These are phyloP conservation scores for Tetrapyrgos nigripes DNA, from an alignment of 1,284 basidiomycete species.

Conservation along the genomic window DNA sequence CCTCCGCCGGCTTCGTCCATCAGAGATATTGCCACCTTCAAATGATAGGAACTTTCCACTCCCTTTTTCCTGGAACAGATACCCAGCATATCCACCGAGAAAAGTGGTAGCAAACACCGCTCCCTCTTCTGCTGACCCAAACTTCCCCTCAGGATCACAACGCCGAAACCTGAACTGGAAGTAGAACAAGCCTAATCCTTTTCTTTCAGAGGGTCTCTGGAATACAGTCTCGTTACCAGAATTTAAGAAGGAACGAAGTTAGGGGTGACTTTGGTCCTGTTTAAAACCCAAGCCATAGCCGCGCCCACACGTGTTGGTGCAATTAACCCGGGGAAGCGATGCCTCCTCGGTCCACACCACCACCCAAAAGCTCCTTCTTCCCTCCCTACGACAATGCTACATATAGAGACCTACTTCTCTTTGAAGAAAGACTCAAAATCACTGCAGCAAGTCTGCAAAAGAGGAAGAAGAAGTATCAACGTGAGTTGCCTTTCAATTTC, in stretches of 20 bases:
- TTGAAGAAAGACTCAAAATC: conserved; percentile 96
- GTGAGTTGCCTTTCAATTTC: conserved; percentile 58
- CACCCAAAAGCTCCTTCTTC: conserved; percentile 54
- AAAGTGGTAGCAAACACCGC: conserved; percentile 11
- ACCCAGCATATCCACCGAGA: not conserved
- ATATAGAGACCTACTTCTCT: conserved; percentile 89
- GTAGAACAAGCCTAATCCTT: too few relatives aligned
- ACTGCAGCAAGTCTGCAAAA: conserved; percentile 85
- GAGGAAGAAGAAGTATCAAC: conserved; percentile 87
- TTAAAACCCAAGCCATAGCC: too few relatives aligned
- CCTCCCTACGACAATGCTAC: conserved; percentile 78
- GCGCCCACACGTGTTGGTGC: too few relatives aligned
- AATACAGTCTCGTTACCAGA: too few relatives aligned
- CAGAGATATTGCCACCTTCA: not conserved
- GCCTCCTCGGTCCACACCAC: conserved; percentile 45
- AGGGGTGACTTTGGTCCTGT: too few relatives aligned
- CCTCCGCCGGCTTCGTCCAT: not conserved
- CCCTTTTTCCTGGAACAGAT: not conserved
- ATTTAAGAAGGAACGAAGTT: too few relatives aligned
- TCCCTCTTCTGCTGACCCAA: conserved; percentile 6
- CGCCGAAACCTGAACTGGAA: too few relatives aligned
- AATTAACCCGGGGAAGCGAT: too few relatives aligned
- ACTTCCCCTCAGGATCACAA: too few relatives aligned
- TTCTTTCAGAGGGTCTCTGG: too few relatives aligned
- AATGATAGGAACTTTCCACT: conserved; percentile 7